Conservation (phyloP, 2,329 filamentous ascomycete species). For the Curvularia sp. region DNA sequence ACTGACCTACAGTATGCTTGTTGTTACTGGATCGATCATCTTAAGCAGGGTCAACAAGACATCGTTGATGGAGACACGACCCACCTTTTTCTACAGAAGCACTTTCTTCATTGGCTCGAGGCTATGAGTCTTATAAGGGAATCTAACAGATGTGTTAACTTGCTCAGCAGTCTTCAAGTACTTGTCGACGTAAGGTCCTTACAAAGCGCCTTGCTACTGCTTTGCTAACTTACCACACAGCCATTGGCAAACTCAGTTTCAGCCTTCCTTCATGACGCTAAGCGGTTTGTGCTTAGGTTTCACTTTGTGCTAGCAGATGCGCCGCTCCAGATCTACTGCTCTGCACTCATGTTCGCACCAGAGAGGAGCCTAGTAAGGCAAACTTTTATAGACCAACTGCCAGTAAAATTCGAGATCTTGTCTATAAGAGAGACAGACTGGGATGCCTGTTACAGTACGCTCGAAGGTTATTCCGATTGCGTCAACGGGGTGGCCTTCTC, state of each 20-base stretch:
- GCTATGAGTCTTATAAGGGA: constrained; percentile 49
- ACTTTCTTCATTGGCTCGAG: constrained; percentile 58
- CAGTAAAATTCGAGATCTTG: constrained; percentile 10
- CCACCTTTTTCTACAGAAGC: constrained; percentile 48
- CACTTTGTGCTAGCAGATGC: constrained; percentile 35
- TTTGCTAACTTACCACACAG: constrained; percentile 17
- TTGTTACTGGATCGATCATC: constrained; percentile 47
- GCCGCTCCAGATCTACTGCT: constrained; percentile 50
- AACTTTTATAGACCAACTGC: constrained; percentile 15
- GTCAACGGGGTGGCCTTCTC: not conserved
- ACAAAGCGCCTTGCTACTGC: not conserved
- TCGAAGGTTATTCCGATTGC: not conserved
- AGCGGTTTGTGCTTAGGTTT: constrained; percentile 25
- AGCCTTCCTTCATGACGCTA: constrained; percentile 40
- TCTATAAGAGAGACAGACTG: constrained; percentile 17
- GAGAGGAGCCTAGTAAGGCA: constrained; percentile 24
- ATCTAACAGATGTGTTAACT: constrained; percentile 30
- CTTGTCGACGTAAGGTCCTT: constrained; percentile 17
- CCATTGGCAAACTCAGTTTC: constrained; percentile 13
- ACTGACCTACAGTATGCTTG: constrained; percentile 47
- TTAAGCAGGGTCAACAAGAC: constrained; percentile 21
- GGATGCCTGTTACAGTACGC: constrained; percentile 2
- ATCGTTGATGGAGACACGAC: constrained; percentile 37
- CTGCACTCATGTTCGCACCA: constrained; percentile 50
- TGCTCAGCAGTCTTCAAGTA: constrained; percentile 22